Percentiles rank a stretch among this genome's conserved stretches.
Conservation (phyloP, 2,329 filamentous ascomycete species). For the Fusarium equiseti region DNA sequence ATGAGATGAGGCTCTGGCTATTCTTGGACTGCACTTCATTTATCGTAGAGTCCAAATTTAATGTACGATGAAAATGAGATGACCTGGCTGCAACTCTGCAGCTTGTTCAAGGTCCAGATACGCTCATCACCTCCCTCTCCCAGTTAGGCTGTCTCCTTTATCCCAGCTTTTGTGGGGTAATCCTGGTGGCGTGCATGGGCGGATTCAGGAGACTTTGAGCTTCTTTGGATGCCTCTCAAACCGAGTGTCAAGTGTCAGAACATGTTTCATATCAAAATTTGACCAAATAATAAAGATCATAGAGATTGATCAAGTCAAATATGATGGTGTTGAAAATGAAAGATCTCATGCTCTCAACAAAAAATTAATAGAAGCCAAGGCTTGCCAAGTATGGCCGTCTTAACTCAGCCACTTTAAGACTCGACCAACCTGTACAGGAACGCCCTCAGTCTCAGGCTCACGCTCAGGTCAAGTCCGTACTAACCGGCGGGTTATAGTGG, state of each 20-base stretch:
- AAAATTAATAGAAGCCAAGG: conserved; percentile 4
- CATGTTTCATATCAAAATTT: not conserved
- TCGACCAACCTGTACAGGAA: conserved; percentile 8
- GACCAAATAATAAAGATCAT: not conserved
- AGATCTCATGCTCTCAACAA: not conserved
- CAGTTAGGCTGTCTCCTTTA: conserved; percentile 40
- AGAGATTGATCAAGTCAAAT: not conserved
- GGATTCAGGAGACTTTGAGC: conserved; percentile 36
- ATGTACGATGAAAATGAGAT: conserved; percentile 7
- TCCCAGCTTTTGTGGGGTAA: conserved; percentile 45
- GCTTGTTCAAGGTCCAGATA: conserved; percentile 4
- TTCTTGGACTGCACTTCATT: not conserved
- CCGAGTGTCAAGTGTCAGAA: conserved; percentile 4
- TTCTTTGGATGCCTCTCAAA: conserved; percentile 40
- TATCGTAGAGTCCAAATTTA: not conserved
- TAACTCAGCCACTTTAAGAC: conserved; percentile 36
- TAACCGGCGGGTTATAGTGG: conserved; percentile 38
- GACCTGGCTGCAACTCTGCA: conserved; percentile 1
- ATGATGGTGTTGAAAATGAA: not conserved
- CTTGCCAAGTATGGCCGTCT: conserved; percentile 36
- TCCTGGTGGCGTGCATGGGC: conserved; percentile 36
- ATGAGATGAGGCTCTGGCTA: not conserved
- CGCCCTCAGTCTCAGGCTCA: conserved; percentile 13
- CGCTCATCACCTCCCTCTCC: conserved; percentile 35
- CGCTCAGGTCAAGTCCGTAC: conserved; percentile 28